Evolutionary conservation across 1,284 basidiomycete genomes (phyloP).

Genomic region (Apiotrichum veenhuisii): DNA sequence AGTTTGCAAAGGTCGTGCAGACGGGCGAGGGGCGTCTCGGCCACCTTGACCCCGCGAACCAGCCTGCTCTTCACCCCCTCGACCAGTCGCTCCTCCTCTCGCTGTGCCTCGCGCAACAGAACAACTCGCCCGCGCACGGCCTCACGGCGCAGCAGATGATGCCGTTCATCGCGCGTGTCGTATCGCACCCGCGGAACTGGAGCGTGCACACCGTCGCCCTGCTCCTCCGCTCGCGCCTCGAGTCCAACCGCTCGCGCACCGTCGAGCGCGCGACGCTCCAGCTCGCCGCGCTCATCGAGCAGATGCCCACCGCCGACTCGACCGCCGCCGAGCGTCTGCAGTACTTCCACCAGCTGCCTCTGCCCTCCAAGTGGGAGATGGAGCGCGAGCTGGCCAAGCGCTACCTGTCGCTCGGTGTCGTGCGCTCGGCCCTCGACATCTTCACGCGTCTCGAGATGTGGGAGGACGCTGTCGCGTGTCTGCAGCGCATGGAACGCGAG

Average conservation of each 20-base stretch:
- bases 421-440: slow-evolving; percentile 81
- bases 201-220: slow-evolving; percentile 91
- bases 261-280: slow-evolving; percentile 85
- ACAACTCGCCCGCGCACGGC: slow-evolving; percentile 79
- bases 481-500: slow-evolving; percentile 70
- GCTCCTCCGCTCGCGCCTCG: slow-evolving; percentile 80
- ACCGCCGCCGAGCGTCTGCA: slow-evolving; percentile 62
- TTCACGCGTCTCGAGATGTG: slow-evolving; percentile 93
- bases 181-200: slow-evolving; percentile 86
- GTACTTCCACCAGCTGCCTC: slow-evolving; percentile 71
- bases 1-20: slow-evolving; percentile 60
- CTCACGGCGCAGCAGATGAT: slow-evolving; percentile 85
- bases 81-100: slow-evolving; percentile 87
- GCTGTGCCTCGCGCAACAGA: slow-evolving; percentile 82
- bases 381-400: slow-evolving; percentile 79
- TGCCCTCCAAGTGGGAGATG: slow-evolving; percentile 87
- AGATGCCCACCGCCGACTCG: slow-evolving; percentile 80
- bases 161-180: slow-evolving; percentile 79
- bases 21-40: slow-evolving; percentile 49
- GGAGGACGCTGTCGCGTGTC: slow-evolving; percentile 88
- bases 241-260: slow-evolving; percentile 78
- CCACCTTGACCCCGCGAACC: slow-evolving; percentile 74
- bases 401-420: slow-evolving; percentile 75
- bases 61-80: slow-evolving; percentile 80
- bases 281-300: slow-evolving; percentile 87